Evolutionary conservation across 306 rosid genomes (phyloP).

Genomic region (Adenanthera pavonina): DNA sequence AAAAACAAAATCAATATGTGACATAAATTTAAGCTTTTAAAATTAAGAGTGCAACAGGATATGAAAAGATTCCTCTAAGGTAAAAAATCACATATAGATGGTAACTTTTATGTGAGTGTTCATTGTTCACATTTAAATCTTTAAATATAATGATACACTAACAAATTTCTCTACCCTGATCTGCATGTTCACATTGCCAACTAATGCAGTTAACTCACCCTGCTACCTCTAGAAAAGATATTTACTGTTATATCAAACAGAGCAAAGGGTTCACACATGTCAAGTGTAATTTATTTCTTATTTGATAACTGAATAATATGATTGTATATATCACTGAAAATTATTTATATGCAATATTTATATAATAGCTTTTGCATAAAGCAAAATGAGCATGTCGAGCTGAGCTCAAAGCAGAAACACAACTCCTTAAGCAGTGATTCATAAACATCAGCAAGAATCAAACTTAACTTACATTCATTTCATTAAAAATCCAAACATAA

Average conservation of each 20-base stretch:
- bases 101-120: background rate
- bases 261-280: background rate
- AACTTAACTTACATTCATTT: slow-evolving; percentile 8
- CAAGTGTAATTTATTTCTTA: too few species aligned
- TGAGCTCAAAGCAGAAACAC: background rate
- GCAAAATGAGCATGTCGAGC: background rate
- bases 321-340: too few species aligned
- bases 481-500: background rate
- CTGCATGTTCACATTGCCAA: slow-evolving; percentile 5
- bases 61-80: background rate
- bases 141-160: background rate
- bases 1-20: slow-evolving; percentile 13
- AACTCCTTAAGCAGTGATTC: background rate
- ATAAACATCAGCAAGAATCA: background rate
- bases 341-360: too few species aligned
- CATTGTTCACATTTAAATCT: background rate
- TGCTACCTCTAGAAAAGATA: slow-evolving; percentile 5
- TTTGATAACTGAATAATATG: too few species aligned
- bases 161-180: background rate
- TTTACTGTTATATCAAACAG: background rate
- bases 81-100: too few species aligned
- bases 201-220: background rate
- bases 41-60: slow-evolving; percentile 9
- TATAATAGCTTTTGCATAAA: background rate
- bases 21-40: slow-evolving; percentile 11